These are phyloP conservation scores for Beauveria rudraprayagi DNA, from an alignment of 2,329 filamentous ascomycete genomes.

Conservation along the genomic window DNA sequence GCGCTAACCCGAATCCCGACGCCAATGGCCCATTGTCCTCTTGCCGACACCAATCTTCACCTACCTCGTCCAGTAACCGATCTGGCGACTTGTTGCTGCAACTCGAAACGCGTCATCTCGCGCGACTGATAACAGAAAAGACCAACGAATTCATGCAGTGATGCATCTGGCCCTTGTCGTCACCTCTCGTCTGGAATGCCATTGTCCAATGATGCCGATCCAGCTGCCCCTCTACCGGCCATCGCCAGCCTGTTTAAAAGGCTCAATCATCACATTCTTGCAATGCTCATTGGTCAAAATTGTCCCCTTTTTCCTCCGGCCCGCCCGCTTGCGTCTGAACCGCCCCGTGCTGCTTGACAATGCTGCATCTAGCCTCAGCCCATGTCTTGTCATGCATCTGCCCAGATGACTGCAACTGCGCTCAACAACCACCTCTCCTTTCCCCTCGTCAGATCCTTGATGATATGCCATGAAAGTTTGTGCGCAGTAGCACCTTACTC, in stretches of 20 bases:
- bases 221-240: background rate
- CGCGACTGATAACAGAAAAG: background rate
- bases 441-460: background rate
- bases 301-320: background rate
- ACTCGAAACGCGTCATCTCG: background rate
- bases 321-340: background rate
- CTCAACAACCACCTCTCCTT: background rate
- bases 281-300: background rate
- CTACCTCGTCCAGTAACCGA: background rate
- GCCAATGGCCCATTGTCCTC: background rate
- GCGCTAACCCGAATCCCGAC: background rate
- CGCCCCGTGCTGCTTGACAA: background rate
- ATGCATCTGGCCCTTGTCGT: background rate
- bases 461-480: background rate
- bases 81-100: background rate
- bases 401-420: background rate
- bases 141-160: background rate
- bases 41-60: background rate
- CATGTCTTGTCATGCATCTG: background rate
- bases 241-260: background rate
- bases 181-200: background rate
- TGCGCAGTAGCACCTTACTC: background rate
- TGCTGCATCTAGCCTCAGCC: background rate
- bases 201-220: background rate
- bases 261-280: background rate